phyloP scores from a whole-genome alignment of 768 basidiomycete genomes.

The Leccinum disarticulatum region DNA sequence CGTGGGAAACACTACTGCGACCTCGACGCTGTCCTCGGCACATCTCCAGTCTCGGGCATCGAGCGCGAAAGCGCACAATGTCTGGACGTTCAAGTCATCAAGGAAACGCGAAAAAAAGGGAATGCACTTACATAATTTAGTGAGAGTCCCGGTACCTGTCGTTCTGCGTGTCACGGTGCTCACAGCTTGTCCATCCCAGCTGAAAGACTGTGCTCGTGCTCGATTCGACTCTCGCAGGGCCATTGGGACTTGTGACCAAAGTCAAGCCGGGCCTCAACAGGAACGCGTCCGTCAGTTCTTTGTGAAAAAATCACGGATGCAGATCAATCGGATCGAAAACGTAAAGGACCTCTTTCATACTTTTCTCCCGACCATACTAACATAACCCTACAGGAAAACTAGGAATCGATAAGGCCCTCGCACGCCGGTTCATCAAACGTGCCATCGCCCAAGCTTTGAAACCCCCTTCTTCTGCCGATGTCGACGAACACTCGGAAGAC shows the following conservation, averaged over 20 bases:
- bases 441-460: conserved; percentile 66
- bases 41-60: too few species aligned
- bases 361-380: too few species aligned
- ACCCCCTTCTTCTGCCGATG: conserved; percentile 21
- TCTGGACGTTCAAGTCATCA: too few species aligned
- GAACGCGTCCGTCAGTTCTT: conserved; percentile 80
- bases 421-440: conserved; percentile 79
- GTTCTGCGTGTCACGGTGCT: background rate
- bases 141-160: conserved; percentile 25
- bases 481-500: conserved; percentile 29
- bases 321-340: conserved; percentile 61
- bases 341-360: conserved; percentile 4
- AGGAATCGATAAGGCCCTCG: conserved; percentile 75
- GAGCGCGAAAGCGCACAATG: too few species aligned
- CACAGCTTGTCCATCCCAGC: background rate
- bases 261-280: conserved; percentile 47
- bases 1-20: too few species aligned
- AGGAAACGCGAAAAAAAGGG: conserved; percentile 50
- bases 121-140: conserved; percentile 79
- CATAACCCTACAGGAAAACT: conserved; percentile 32
- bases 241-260: conserved; percentile 92
- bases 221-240: conserved; percentile 83
- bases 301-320: conserved; percentile 71
- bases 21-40: too few species aligned
- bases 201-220: conserved; percentile 86